phyloP scores from a whole-genome alignment of 148 eudicot genomes.

The Silene conica region DNA sequence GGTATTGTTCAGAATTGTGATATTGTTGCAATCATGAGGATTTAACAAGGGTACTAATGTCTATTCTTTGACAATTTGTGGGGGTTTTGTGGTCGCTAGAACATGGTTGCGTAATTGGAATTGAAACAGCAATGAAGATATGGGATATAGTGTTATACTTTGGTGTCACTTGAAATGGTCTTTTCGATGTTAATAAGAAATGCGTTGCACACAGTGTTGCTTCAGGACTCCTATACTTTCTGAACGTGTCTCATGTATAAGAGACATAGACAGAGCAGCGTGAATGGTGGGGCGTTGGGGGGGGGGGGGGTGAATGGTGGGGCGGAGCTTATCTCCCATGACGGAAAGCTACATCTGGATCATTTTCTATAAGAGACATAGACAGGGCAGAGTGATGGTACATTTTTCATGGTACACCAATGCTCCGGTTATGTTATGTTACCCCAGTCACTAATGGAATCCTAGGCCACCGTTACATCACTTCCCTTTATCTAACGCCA shows the following conservation, averaged over 20 bases:
- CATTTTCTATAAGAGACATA: not conserved
- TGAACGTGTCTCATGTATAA: not conserved
- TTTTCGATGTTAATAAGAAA: not conserved
- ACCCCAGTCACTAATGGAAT: too few relatives aligned
- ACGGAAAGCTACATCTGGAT: not conserved
- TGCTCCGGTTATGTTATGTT: too few relatives aligned
- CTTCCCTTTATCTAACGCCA: too few relatives aligned
- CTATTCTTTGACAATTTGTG: not conserved
- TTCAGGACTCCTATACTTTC: not conserved
- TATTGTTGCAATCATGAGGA: not conserved
- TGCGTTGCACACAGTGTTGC: not conserved
- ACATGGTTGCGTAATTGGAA: not conserved
- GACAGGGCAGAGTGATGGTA: not conserved
- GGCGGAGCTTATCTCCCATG: not conserved
- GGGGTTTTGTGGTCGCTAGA: not conserved
- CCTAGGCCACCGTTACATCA: too few relatives aligned
- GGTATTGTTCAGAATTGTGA: not conserved
- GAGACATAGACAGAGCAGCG: too few relatives aligned
- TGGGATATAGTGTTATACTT: not conserved
- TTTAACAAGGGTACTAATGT: not conserved
- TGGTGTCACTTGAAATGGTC: not conserved
- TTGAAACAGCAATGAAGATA: not conserved
- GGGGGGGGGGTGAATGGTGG: too few relatives aligned
- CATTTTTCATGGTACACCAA: too few relatives aligned
- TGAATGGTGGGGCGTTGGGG: not conserved